Conservation (phyloP, 257 asterid species). For the Pogostemon cablin region DNA sequence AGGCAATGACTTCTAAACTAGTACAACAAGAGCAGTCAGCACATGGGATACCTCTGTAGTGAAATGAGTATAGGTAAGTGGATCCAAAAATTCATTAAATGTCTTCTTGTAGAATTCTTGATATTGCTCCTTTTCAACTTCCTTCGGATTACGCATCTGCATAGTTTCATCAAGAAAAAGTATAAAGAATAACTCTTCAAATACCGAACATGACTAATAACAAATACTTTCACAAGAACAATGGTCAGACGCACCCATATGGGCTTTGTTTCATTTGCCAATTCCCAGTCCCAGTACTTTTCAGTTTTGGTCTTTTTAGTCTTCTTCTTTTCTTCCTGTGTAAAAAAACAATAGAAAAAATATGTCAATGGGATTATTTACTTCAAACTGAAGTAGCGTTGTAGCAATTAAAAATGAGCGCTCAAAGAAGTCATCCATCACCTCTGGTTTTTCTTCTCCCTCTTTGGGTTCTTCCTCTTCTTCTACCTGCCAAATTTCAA, state of each 20-base stretch:
- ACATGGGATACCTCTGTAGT: slow-evolving; percentile 77
- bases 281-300: slow-evolving; percentile 98
- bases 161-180: slow-evolving; percentile 10
- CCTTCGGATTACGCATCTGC: slow-evolving; percentile 95
- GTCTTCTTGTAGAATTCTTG: slow-evolving; percentile 94
- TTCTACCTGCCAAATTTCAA: slow-evolving; percentile 68
- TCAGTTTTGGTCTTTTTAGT: slow-evolving; percentile 86
- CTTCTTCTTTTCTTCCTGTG: slow-evolving; percentile 75
- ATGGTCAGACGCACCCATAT: slow-evolving; percentile 75
- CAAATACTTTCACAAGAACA: neutral
- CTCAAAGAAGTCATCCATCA: slow-evolving; percentile 37
- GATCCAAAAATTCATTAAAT: slow-evolving; percentile 92
- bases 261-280: slow-evolving; percentile 93
- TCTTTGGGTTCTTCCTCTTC: slow-evolving; percentile 95
- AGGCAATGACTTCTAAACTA: neutral
- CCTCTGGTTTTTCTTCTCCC: slow-evolving; percentile 91
- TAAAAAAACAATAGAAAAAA: slow-evolving; percentile 21
- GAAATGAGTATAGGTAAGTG: slow-evolving; percentile 83
- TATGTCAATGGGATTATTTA: neutral
- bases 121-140: slow-evolving; percentile 89
- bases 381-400: too few species aligned
- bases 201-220: neutral
- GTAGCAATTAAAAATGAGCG: too few species aligned
- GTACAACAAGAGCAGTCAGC: slow-evolving; percentile 11
- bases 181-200: slow-evolving; percentile 2